These are phyloP conservation scores for Senna siamea DNA, from an alignment of 306 rosid species.

Conservation along the genomic window DNA sequence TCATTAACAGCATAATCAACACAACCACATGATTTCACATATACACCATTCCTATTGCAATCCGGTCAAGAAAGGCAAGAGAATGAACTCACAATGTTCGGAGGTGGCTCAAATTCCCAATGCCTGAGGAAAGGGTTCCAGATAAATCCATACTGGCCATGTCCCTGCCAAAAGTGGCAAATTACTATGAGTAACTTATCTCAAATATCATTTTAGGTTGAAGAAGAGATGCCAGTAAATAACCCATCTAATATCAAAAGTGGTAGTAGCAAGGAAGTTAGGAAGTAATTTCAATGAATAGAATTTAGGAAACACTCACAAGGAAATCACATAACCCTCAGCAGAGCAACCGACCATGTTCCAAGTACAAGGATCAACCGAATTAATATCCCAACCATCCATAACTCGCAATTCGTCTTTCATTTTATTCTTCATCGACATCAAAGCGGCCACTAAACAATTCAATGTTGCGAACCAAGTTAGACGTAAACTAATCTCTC, in stretches of 20 bases:
- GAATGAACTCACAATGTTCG: constrained; percentile 68
- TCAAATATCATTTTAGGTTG: constrained; percentile 19
- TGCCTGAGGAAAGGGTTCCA: constrained; percentile 77
- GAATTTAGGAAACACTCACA: constrained; percentile 57
- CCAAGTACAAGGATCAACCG: constrained; percentile 99
- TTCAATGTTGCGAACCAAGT: constrained; percentile 30
- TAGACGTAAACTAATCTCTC: no score
- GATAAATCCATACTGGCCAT: constrained; percentile 79
- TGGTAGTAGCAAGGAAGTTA: neutral
- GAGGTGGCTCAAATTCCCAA: constrained; percentile 84
- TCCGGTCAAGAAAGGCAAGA: constrained; percentile 22
- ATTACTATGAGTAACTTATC: neutral
- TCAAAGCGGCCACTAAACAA: constrained; percentile 85
- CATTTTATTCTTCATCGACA: constrained; percentile 85
- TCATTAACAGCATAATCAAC: neutral
- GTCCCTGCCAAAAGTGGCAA: constrained; percentile 58
- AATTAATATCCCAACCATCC: constrained; percentile 92
- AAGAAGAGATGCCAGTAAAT: constrained; percentile 9
- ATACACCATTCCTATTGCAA: constrained; percentile 25
- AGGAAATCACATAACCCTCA: constrained; percentile 76
- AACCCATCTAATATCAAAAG: constrained; percentile 22
- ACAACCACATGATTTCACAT: neutral
- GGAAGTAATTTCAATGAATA: neutral
- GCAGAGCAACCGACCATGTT: constrained; percentile 83
- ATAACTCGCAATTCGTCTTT: constrained; percentile 61